These are phyloP conservation scores for Citrullus colocynthis DNA, from an alignment of 306 rosid genomes.

Conservation along the genomic window DNA sequence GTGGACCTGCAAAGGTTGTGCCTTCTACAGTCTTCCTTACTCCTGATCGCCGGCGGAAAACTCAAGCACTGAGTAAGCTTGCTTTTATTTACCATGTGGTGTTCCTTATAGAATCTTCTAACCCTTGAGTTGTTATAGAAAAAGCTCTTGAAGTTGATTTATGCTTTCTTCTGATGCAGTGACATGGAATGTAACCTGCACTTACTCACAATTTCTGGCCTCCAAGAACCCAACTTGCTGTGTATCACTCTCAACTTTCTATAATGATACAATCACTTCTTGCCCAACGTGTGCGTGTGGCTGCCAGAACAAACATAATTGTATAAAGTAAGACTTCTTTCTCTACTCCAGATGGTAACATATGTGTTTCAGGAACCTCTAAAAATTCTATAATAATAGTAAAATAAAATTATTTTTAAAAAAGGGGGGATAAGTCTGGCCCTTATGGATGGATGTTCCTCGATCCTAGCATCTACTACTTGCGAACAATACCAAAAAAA, in stretches of 20 bases:
- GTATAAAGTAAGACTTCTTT: constrained; percentile 49
- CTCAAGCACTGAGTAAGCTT: constrained; percentile 55
- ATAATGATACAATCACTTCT: constrained; percentile 57
- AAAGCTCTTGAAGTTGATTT: not conserved
- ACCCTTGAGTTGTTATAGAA: not conserved
- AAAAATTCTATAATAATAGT: too few species aligned
- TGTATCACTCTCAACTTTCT: constrained; percentile 88
- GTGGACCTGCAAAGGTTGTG: constrained; percentile 51
- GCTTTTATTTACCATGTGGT: not conserved
- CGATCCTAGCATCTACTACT: not conserved
- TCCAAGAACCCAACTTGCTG: constrained; percentile 84
- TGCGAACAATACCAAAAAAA: not conserved
- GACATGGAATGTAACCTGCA: constrained; percentile 96
- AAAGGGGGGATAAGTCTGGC: not conserved
- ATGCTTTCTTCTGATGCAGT: constrained; percentile 32
- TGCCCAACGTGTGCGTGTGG: constrained; percentile 91
- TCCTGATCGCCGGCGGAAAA: constrained; percentile 38
- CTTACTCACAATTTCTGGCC: constrained; percentile 86
- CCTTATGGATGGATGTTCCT: not conserved
- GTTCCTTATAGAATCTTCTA: not conserved
- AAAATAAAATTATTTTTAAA: too few species aligned
- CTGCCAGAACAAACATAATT: constrained; percentile 58
- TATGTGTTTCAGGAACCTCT: not conserved
- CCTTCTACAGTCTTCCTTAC: constrained; percentile 49
- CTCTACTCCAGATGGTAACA: not conserved